Base-by-base conservation (phyloP, 805 yeast species). In the Candida michaelii region DNA sequence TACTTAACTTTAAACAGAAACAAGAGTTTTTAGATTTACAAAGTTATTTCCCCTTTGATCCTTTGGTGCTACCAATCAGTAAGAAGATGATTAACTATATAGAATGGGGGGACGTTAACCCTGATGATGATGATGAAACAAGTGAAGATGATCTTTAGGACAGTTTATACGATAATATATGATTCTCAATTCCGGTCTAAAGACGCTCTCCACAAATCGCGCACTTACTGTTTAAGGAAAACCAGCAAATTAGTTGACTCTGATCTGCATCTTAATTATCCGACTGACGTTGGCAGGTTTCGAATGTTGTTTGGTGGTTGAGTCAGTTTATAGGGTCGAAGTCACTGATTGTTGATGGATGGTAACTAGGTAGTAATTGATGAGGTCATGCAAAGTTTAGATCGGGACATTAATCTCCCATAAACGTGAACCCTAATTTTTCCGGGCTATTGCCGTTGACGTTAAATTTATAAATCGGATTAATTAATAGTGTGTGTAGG, bases 31-130 rank as follows among this genome's bases (percentile, higher is more conserved):
- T 86, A 51, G 95, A 89, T 55, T 71, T 91, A 40, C 97, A 90
- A 60, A 89, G 93, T n/a, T 91, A 89, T 60, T 91, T 91, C 64
- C 99, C 99, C 10, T 91, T 87, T 60, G 98, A 91, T 68, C 99
- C 99, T 1, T 64, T 93, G 47, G 79, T 85, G 39, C 73, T 91
- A 48, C 84, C 82, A 34, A 64, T 64, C 9, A 77, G 87, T 36
- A 79, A 82, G 53, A 60, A 65, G 30, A 59, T 79, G 25, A 65
- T 93, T 43, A 68, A 73, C 24, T 71, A 68, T 40, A 80, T 90
- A 19, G 93, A 89, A 54, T 91, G 98, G 98, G 55, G 65, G 5
- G 66, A 66, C 30, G 75, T 69, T 15, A 68, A 70, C 41, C 74
- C 74, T 5, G 60, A 59, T 35, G 75, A 74, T 27, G 89, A 80